Evolutionary conservation across 1,284 basidiomycete genomes (phyloP).

Genomic region (Leucocoprinus gongylophorus): DNA sequence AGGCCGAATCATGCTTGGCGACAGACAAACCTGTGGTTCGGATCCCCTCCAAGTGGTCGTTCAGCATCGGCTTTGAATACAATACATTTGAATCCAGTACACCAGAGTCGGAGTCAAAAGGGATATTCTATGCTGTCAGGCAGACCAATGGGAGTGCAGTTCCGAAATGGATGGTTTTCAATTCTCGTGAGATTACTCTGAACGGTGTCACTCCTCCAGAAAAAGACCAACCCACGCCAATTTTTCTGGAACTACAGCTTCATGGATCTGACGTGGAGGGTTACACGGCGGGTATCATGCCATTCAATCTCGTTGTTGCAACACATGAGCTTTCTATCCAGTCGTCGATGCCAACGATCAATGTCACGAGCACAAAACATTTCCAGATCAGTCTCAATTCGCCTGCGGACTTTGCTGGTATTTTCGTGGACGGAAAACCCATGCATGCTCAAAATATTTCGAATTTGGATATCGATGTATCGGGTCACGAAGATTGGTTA

Average conservation of each 20-base stretch:
- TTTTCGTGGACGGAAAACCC: slow-evolving; percentile 53
- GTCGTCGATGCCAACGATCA: slow-evolving; percentile 52
- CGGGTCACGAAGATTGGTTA: slow-evolving; percentile 53
- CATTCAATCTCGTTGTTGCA: slow-evolving; percentile 55
- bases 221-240: slow-evolving; percentile 31
- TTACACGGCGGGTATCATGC: slow-evolving; percentile 44
- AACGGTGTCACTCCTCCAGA: slow-evolving; percentile 67
- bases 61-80: slow-evolving; percentile 79
- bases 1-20: slow-evolving; percentile 47
- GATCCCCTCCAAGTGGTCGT: slow-evolving; percentile 82
- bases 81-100: slow-evolving; percentile 46
- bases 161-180: slow-evolving; percentile 74
- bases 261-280: slow-evolving; percentile 62
- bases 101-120: slow-evolving; percentile 25
- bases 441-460: slow-evolving; percentile 49
- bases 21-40: slow-evolving; percentile 57
- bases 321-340: slow-evolving; percentile 56
- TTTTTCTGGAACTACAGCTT: slow-evolving; percentile 45
- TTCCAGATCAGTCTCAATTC: slow-evolving; percentile 58
- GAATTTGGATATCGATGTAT: slow-evolving; percentile 49
- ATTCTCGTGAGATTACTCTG: slow-evolving; percentile 63
- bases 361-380: slow-evolving; percentile 47
- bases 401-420: slow-evolving; percentile 49
- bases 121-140: slow-evolving; percentile 62
- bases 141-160: slow-evolving; percentile 61